phyloP scores from a whole-genome alignment of 352 stramenopile genomes.

The Globisporangium abappressorium region DNA sequence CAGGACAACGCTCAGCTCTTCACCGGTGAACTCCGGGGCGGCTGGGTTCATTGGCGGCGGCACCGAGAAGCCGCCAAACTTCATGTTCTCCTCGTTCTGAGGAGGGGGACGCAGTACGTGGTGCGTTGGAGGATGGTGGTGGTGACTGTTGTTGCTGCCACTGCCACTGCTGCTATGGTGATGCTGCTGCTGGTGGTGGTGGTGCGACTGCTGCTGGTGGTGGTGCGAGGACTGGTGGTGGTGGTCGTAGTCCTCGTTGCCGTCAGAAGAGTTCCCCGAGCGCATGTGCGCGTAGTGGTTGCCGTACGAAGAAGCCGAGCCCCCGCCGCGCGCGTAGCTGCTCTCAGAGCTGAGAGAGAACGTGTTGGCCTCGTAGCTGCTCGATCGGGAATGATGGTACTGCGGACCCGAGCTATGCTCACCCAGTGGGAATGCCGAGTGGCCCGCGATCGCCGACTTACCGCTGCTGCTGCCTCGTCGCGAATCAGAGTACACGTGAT shows the following conservation, averaged over 20 bases:
- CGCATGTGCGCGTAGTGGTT: constrained; percentile 33
- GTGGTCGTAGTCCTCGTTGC: constrained; percentile 36
- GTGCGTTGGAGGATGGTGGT: constrained; percentile 36
- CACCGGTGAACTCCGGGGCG: constrained; percentile 66
- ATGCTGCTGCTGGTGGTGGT: constrained; percentile 54
- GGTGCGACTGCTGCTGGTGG: constrained; percentile 26
- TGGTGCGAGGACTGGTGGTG: constrained; percentile 8
- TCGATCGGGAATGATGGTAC: constrained; percentile 19
- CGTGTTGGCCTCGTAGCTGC: constrained; percentile 18
- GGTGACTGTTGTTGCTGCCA: constrained; percentile 31
- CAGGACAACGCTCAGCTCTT: constrained; percentile 74
- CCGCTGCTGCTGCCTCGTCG: constrained; percentile 17
- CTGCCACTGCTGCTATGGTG: constrained; percentile 35
- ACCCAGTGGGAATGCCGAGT: constrained; percentile 20
- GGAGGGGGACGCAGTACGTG: constrained; percentile 63
- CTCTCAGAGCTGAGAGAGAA: constrained; percentile 31
- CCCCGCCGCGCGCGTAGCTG: constrained; percentile 11
- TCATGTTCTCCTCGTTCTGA: constrained; percentile 38
- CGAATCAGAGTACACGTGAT: constrained; percentile 36
- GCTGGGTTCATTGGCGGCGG: constrained; percentile 65
- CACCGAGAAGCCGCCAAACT: constrained; percentile 49
- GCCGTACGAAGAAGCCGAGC: constrained; percentile 15
- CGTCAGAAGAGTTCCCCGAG: constrained; percentile 24
- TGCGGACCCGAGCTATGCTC: constrained; percentile 15
- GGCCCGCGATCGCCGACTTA: constrained; percentile 19